Percentiles rank a stretch among this genome's conserved stretches.
phyloP scores from a whole-genome alignment of 352 stramenopile genomes.

The Globisporangium acanthophoron region DNA sequence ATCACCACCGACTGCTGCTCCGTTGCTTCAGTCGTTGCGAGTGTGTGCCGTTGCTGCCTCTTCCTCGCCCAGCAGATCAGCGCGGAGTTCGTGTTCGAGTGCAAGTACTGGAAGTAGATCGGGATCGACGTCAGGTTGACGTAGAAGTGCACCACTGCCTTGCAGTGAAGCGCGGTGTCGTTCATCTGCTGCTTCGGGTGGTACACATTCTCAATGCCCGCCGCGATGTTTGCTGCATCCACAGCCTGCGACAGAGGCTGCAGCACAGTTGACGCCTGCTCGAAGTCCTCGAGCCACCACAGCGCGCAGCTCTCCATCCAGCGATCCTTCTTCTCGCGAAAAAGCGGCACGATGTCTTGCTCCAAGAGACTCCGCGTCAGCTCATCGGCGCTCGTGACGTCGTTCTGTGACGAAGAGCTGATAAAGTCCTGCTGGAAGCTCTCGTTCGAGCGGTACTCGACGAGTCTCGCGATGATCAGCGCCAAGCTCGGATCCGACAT shows the following conservation, averaged over 20 bases:
- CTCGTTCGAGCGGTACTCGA: constrained; percentile 67
- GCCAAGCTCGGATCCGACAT: constrained; percentile 86
- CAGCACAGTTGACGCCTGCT: constrained; percentile 69
- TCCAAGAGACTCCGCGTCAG: constrained; percentile 52
- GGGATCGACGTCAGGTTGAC: constrained; percentile 82
- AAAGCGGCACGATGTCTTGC: constrained; percentile 64
- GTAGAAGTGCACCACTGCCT: constrained; percentile 62
- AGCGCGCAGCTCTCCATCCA: constrained; percentile 77
- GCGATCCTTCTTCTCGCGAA: constrained; percentile 47
- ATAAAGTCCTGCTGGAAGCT: constrained; percentile 56
- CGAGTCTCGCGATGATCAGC: constrained; percentile 84
- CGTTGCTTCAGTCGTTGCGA: neutral
- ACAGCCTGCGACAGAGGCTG: constrained; percentile 62
- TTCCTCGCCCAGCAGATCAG: constrained; percentile 61
- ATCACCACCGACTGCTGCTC: neutral
- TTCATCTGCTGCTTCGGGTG: constrained; percentile 12
- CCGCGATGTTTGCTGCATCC: constrained; percentile 25
- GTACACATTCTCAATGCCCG: neutral
- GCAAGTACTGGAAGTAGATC: constrained; percentile 80
- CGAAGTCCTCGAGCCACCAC: constrained; percentile 85
- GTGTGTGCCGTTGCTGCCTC: constrained; percentile 15
- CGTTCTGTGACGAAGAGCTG: constrained; percentile 25
- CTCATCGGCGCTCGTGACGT: constrained; percentile 52
- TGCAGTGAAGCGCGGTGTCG: constrained; percentile 32
- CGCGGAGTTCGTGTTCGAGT: constrained; percentile 59